A percentile compares a stretch with the other conserved stretches of the same genome.
Conservation (phyloP, 208 protist species). For the Trypanosoma rangeli region DNA sequence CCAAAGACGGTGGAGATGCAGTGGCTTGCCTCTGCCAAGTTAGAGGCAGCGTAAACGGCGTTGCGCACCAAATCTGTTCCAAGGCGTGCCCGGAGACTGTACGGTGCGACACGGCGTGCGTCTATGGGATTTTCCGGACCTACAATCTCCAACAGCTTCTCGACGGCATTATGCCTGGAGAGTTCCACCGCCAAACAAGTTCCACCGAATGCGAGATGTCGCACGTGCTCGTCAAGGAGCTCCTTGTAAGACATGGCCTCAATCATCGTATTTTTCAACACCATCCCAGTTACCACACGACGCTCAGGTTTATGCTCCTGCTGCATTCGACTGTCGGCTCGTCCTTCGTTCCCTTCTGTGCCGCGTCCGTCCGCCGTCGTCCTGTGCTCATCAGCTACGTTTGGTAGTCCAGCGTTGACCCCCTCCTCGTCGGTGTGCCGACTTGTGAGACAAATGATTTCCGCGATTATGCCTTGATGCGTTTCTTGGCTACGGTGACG, state of each 20-base stretch:
- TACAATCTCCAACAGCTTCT: constrained; percentile 52
- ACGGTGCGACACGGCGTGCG: constrained; percentile 45
- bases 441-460: constrained; percentile 32
- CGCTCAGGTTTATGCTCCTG: constrained; percentile 3
- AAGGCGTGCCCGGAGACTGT: constrained; percentile 54
- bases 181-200: constrained; percentile 65
- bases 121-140: constrained; percentile 67
- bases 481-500: constrained; percentile 2
- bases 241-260: constrained; percentile 35
- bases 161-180: constrained; percentile 54
- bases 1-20: constrained; percentile 63
- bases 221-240: constrained; percentile 35
- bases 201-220: constrained; percentile 50
- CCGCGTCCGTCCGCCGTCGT: not conserved
- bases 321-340: not conserved
- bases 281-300: constrained; percentile 3
- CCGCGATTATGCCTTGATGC: constrained; percentile 29
- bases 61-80: constrained; percentile 59
- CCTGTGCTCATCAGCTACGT: constrained; percentile 1
- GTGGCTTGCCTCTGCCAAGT: constrained; percentile 42
- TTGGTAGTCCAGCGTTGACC: constrained; percentile 34
- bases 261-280: constrained; percentile 24
- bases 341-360: not conserved
- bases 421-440: constrained; percentile 16
- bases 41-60: constrained; percentile 62